Base-by-base conservation (phyloP, 106 monocot genomes). In the Triglochin maritima region DNA sequence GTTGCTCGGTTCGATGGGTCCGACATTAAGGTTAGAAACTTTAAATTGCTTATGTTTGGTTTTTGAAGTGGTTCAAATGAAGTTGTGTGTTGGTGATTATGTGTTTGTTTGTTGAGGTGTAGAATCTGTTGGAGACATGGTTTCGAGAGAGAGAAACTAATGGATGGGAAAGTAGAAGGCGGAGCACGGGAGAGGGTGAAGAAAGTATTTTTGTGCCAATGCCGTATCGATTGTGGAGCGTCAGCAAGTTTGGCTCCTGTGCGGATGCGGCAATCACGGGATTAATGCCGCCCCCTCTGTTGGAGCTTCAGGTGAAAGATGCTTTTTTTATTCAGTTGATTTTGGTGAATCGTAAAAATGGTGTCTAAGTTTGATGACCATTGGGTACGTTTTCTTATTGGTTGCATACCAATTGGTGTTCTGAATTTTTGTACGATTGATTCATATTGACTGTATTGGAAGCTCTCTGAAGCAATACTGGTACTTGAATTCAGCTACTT, bases 251-350 rank as follows among this genome's bases (percentile, higher is more conserved):
- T 58, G 88, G 90, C 17, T 70, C 76, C 47, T 96, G 88, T 69
- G 79, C 77, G 65, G 96, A 96, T 88, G 87, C 88, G n/a, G 90
- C 82, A 2, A 91, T 96, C 68, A 76, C 83, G 5, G 88, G 96
- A 17, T 62, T 96, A 53, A 96, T 96, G 87, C 83, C 96, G 41
- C 96, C 96, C 5, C 96, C 96, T n/a, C 77, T 96, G 3, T 71
- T 96, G 77, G 90, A 96, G 69, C 75, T 96, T 70, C 90, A 91
- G 83, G 96, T 96, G 54, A 82, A 69, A 29, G 17, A 59, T 58
- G 45, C 17, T 64, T 12, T 50, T 41, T 49, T 46, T 15, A 4
- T 75, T 59, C 41, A 29, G 29, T 29, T 29, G 29, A 29, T 29
- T 29, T 29, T 0, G 29, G 29, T 29, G 29, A 29, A 29, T 29